phyloP scores from a whole-genome alignment of 2,329 filamentous ascomycete species.

The Furcasterigmium furcatum region DNA sequence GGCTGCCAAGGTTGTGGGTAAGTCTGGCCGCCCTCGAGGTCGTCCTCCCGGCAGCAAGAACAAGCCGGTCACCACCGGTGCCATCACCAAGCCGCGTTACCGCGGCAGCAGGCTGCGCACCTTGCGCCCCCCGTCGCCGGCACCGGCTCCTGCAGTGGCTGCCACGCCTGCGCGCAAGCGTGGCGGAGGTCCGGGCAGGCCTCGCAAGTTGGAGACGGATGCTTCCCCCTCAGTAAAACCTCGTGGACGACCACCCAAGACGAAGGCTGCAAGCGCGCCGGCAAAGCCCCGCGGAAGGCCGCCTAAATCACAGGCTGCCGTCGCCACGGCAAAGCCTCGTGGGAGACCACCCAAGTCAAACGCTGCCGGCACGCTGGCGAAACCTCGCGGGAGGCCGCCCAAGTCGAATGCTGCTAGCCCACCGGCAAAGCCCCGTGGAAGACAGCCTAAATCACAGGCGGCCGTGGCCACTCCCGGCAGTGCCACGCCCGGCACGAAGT shows the following conservation, averaged over 20 bases:
- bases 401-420: conserved; percentile 6
- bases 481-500: background rate
- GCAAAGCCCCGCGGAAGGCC: background rate
- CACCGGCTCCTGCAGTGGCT: too few species aligned
- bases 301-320: conserved; percentile 4
- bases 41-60: conserved; percentile 39
- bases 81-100: conserved; percentile 8
- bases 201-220: conserved; percentile 21
- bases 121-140: too few species aligned
- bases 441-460: conserved; percentile 12
- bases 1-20: conserved; percentile 11
- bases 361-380: background rate
- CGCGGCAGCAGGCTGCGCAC: background rate
- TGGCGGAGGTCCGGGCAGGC: conserved; percentile 22
- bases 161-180: conserved; percentile 1
- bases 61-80: conserved; percentile 20
- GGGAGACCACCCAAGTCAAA: conserved; percentile 12
- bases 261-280: background rate
- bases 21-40: conserved; percentile 43
- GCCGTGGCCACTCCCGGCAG: background rate
- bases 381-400: background rate
- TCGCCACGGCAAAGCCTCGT: background rate
- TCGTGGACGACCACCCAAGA: conserved; percentile 18
- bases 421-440: too few species aligned
- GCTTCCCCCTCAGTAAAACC: too few species aligned